Base-by-base conservation (phyloP, 257 asterid genomes). In the Solanum lycopersicoides region DNA sequence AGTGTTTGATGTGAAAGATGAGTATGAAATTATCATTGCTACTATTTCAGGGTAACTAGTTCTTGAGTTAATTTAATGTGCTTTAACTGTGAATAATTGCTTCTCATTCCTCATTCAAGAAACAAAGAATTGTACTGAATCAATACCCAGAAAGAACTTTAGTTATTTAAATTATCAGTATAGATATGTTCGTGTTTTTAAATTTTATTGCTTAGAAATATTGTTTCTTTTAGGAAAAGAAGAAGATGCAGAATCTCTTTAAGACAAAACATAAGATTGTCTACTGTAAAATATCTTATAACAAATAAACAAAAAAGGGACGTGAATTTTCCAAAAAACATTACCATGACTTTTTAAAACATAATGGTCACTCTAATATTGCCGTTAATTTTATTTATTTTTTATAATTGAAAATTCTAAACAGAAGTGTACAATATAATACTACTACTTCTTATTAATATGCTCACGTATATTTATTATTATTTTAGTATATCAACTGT, bases 61-160 rank as follows among this genome's bases (percentile, higher is more conserved):
- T 75, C 60, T 76, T 76, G 93, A 91, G 99, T 89, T 89, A 37
- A 35, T 35, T 21, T 25, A 18, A 72, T 82, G 39, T 16, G 6
- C 86, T 47, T 28, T 80, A 47, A 25, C n/a, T 47, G 85, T 28
- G 66, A 80, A 80, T 80, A 80, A 42, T 50, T 45, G 41, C 68
- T 21, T 28, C 44, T 47, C 42, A 30, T 28, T 30, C 42, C 3
- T 47, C 84, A 80, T 47, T 45, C 44, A 1, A 10, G 68, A 16
- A 32, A 30, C 66, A 45, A 39, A 9, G 85, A 3, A 16, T 80
- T 47, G 18, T 80, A 30, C 85, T 80, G 42, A 47, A 80, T 80
- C 18, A 80, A 4, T 44, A 47, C 68, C 53, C 30, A 18, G 42
- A 37, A 50, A 3, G 28, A 30, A 47, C 28, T 79, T 47, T 9